These are phyloP conservation scores for Aspergillus alliaceus DNA, from an alignment of 2,329 filamentous ascomycete species.

Conservation along the genomic window DNA sequence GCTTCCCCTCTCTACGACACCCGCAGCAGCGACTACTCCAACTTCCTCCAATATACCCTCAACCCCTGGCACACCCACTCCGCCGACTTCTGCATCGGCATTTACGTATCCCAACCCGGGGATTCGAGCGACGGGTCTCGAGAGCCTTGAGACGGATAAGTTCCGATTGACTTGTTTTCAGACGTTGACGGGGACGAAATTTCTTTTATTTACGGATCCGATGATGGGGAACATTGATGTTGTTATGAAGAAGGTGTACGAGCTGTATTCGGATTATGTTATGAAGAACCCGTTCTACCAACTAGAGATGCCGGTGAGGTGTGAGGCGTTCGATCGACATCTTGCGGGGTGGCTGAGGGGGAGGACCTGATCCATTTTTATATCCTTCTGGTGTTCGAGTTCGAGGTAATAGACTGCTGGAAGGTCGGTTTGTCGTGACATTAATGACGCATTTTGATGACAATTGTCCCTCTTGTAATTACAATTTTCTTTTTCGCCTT, in stretches of 20 bases:
- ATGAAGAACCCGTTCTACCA: conserved; percentile 99
- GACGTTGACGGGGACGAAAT: conserved; percentile 92
- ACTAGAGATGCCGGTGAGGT: conserved; percentile 93
- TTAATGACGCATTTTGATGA: conserved; percentile 12
- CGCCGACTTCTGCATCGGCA: conserved; percentile 22
- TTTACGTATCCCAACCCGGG: conserved; percentile 34
- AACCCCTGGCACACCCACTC: conserved; percentile 36
- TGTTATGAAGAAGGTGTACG: conserved; percentile 82
- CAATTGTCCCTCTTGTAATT: conserved; percentile 3
- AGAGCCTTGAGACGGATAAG: conserved; percentile 89
- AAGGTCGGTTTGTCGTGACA: conserved; percentile 7
- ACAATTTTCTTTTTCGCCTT: neutral
- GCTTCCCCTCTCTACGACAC: conserved; percentile 39
- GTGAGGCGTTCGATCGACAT: conserved; percentile 91
- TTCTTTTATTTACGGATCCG: conserved; percentile 89
- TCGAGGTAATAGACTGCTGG: conserved; percentile 17
- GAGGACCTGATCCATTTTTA: conserved; percentile 32
- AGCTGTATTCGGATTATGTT: conserved; percentile 93
- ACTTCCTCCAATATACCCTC: conserved; percentile 14
- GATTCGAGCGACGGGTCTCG: conserved; percentile 64
- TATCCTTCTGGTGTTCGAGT: neutral
- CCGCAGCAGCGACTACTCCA: conserved; percentile 21
- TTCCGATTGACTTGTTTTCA: conserved; percentile 96
- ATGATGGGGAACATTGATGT: conserved; percentile 81
- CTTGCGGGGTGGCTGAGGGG: conserved; percentile 74